Evolutionary conservation across 2,329 filamentous ascomycete species (phyloP).

Genomic region (Conoideocrella luteorostrata): DNA sequence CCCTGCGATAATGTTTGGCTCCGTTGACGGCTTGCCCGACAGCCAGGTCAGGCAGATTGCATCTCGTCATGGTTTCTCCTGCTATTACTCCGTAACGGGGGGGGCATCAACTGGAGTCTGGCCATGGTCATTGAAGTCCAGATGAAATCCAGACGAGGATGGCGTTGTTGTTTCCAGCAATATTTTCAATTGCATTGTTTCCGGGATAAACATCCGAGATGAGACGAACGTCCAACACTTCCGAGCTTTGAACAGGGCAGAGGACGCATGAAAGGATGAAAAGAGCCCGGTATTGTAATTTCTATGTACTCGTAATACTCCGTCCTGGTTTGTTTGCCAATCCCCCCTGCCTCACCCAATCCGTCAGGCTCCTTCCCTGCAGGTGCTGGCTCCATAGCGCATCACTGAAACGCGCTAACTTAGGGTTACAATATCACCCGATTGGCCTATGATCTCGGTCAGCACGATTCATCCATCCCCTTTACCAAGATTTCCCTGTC

Average conservation of each 20-base stretch:
- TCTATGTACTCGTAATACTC: no score
- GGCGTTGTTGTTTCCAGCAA: background rate
- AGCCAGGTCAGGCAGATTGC: no score
- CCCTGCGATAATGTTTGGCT: background rate
- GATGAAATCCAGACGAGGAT: no score
- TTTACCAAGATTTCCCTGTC: no score
- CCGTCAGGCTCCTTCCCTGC: background rate
- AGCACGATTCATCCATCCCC: background rate
- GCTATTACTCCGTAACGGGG: no score
- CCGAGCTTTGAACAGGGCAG: background rate
- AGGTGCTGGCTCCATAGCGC: no score
- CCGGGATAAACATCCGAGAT: background rate
- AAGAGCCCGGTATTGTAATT: no score
- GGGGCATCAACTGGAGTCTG: no score
- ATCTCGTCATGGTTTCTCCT: no score
- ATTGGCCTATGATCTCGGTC: background rate
- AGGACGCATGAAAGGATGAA: background rate
- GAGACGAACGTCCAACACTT: background rate
- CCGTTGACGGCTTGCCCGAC: background rate
- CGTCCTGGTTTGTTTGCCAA: no score
- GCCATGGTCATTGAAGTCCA: no score
- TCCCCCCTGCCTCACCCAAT: background rate
- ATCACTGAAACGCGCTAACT: slow-evolving; percentile 4
- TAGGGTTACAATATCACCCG: background rate
- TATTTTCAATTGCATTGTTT: background rate